phyloP scores from a whole-genome alignment of 2,329 filamentous ascomycete species.

The Macrophomina pseudophaseolina region DNA sequence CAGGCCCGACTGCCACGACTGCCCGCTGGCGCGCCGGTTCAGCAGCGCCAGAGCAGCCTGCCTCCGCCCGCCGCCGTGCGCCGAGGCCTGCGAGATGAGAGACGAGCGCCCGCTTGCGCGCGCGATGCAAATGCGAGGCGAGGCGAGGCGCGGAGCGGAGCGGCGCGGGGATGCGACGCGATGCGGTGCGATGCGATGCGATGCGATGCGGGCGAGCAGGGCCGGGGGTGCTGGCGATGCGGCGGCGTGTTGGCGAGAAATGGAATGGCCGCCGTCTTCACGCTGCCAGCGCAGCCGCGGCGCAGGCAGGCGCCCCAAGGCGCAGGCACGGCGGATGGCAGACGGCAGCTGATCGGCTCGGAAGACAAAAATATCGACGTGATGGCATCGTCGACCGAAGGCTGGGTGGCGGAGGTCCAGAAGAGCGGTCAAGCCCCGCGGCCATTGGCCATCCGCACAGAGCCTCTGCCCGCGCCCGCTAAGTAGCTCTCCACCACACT shows the following conservation, averaged over 20 bases:
- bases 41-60: conserved; percentile 11
- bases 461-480: neutral
- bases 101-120: too few relatives aligned
- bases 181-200: neutral
- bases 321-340: neutral
- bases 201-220: neutral
- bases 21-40: conserved; percentile 1
- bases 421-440: conserved; percentile 16
- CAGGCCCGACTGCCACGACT: neutral
- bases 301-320: neutral
- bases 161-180: neutral
- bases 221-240: neutral
- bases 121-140: neutral
- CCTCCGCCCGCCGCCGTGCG: conserved; percentile 3
- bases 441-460: neutral
- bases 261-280: neutral
- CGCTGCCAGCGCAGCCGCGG: conserved; percentile 4
- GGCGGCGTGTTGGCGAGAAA: neutral
- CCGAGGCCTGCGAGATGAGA: neutral
- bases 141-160: neutral
- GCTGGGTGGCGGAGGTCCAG: conserved; percentile 12
- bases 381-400: neutral
- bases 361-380: neutral
- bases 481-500: neutral
- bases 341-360: neutral